Evolutionary conservation across 805 yeast genomes (phyloP), one percentile per base, ranked within the genome.

Genomic region (Wickerhamomyces rabaulensis): DNA sequence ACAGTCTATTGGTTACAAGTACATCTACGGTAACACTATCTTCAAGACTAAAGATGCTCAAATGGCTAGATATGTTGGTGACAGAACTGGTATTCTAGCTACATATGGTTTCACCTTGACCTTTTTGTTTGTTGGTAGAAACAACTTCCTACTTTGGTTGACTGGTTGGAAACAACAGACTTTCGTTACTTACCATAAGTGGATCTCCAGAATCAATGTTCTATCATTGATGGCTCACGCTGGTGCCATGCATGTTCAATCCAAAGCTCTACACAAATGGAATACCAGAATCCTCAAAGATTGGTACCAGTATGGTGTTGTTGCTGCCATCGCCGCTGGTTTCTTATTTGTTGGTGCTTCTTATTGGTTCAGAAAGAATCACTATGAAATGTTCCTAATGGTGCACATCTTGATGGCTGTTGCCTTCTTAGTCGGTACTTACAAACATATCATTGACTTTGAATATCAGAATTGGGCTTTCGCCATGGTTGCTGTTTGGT

Each of bases 101-200:
- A 59, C 67, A 41, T 66, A 65, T 9, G 62, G 64, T 25, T 53
- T 80, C 49, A 87, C 90, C 0, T 56, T 74, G 9, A 57, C 79
- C 25, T 71, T 80, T 44, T 61, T 84, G 40, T 80, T 86, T 57
- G 83, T 87, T 8, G 85, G 88, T 13, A 69, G 94, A 55, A 87
- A 84, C 64, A 87, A 83, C 63, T 71, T 87, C 41, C 64, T 86
- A 50, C 73, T 76, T 49, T 69, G 66, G 64, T 46, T 81, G 13
- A 79, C 91, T 0, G 87, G 88, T 9, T 75, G 88, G 76, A 69
- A 79, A 6, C 82, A 77, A 52, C 70, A 82, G n/a, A 74, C 84
- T 3, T 84, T 85, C 64, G 70, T 81, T 51, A 65, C 73, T 29
- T 76, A 77, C 58, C 96, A 88, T 65, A 81, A 77, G 60, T 82